Base-by-base conservation (phyloP, 768 basidiomycete species). In the Suillus fuscotomentosus region DNA sequence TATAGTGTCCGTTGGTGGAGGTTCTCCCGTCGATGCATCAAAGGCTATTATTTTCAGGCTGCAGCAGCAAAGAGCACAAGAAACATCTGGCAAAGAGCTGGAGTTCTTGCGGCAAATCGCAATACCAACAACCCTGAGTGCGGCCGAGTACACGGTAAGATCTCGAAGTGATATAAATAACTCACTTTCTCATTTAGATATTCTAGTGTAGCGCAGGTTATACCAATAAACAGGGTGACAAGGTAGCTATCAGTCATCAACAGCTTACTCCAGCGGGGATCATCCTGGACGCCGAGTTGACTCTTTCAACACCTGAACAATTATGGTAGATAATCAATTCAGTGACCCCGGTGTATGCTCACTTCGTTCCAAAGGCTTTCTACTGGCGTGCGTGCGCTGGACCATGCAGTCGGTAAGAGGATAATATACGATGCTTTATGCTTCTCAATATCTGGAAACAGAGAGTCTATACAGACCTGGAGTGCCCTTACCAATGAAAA, bases 81-180 rank as follows among this genome's bases (percentile, higher is more conserved):
- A 87, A 65, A 74, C 68, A 3, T 86, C 84, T 2, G 85, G 83
- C 1, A 75, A 76, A 5, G 41, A 42, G 17, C 57, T 41, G 1
- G 57, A 59, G 17, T 86, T 82, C 57, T 74, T 85, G 57, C 81
- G 76, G 22, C 91, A 92, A 68, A 90, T 94, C 60, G 89, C 92
- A 17, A 88, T 94, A 63, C 92, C 92, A 0, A 94, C 92, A 8
- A 92, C 91, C 5, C 78, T 94, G 42, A 91, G 89, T 68, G 90
- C 90, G 1, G 90, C 90, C 10, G 91, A 91, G 71, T 91, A 90
- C 71, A 83, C 82, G 42, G 89, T 88, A 65, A 61, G 82, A 70
- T 14, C 14, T 43, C 10, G 60, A 36, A 22, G 13, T 3, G 24
- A 55, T n/a, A 47, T 48, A 24, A 3, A 50, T 20, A 5, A 48